Evolutionary conservation across 192 early-diverging fungal genomes (phyloP), one percentile per base, ranked within the genome.

Genomic region (Backusella tarrabulga): DNA sequence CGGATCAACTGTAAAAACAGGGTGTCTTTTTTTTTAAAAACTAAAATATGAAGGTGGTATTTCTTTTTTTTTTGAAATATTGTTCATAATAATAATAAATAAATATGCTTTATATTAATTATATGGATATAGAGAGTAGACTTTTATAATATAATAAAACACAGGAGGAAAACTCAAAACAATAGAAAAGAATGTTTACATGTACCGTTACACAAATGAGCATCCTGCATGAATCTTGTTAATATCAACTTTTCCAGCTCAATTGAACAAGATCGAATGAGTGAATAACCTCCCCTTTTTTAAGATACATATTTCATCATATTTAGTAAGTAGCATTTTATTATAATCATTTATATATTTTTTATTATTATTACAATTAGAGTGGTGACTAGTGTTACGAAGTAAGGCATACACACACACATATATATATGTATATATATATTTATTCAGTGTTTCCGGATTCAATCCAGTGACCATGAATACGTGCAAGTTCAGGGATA

Each of bases 391-490:
- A 54, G 7, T 54, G 21, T n/a, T 32, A 34, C 26, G 11, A 34
- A 17, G 34, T 34, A 67, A 67, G 14, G 26, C 21, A 29, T 9
- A 21, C 23, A n/a, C n/a, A n/a, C n/a, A n/a, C n/a, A n/a, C 5
- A n/a, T 19, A n/a, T 68, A 44, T 44, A 44, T 68, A n/a, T n/a
- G n/a, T n/a, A n/a, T n/a, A n/a, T n/a, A n/a, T n/a, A n/a, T n/a
- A n/a, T 14, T 72, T 72, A 72, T 41, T 72, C 60, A 40, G 74
- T 75, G 21, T 67, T 44, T 23, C 74, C 80, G 41, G 73, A 75
- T 34, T 60, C 56, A 40, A 78, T 93, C 94, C 93, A 96, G 35
- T 73, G 72, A 9, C 85, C 80, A 83, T 96, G 95, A 40, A 87
- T 83, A 72, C 71, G 52, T 50, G 92, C 85, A 71, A 96, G 81